Percentiles rank a stretch among this genome's conserved stretches.
These are phyloP conservation scores for Clonostachys solani DNA, from an alignment of 2,329 filamentous ascomycete genomes.

Conservation along the genomic window DNA sequence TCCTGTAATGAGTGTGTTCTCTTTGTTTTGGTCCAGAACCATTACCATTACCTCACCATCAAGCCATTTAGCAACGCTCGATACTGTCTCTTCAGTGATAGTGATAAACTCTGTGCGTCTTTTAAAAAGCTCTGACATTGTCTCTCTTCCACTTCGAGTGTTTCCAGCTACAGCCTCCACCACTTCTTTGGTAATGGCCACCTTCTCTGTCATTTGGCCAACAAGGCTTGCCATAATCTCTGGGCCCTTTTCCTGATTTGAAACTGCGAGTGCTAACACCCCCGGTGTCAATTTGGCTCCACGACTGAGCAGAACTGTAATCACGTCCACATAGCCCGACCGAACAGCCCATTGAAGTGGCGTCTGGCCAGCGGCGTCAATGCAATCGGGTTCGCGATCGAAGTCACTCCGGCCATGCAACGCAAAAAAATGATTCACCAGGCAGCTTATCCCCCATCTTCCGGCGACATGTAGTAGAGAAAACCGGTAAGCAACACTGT, in stretches of 20 bases:
- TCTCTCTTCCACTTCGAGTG: no score
- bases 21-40: constrained; percentile 1
- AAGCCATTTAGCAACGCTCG: no score
- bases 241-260: no score
- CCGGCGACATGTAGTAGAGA: constrained; percentile 6
- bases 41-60: constrained; percentile 3
- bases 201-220: no score
- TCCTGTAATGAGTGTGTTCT: constrained; percentile 5
- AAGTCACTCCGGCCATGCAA: neutral
- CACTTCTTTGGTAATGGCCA: no score
- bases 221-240: no score
- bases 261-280: neutral
- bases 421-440: constrained; percentile 3
- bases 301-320: neutral
- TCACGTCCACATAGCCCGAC: neutral
- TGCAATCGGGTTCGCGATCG: neutral
- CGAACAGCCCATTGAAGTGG: neutral
- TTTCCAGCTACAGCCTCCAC: no score
- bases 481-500: neutral
- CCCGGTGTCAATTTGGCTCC: neutral
- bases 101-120: no score
- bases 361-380: neutral
- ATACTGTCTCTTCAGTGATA: no score
- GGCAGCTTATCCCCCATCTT: constrained; percentile 3
- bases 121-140: no score